phyloP scores from a whole-genome alignment of 345 rosid genomes.

The Lumnitzera littorea region DNA sequence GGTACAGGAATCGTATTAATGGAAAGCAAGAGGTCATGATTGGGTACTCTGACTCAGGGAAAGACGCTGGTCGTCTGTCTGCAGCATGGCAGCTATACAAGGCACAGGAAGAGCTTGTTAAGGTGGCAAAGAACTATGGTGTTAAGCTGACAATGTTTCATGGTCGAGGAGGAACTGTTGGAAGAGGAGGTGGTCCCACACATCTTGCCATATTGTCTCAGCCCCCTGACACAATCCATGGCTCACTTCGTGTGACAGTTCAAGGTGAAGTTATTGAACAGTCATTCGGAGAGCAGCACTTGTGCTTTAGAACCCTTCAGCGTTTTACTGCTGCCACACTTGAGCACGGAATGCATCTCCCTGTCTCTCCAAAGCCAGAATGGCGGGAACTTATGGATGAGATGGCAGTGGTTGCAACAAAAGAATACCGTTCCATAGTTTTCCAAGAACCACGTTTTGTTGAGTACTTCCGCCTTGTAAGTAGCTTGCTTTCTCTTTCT shows the following conservation, averaged over 20 bases:
- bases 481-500: constrained; percentile 12
- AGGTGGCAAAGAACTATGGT: constrained; percentile 78
- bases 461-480: constrained; percentile 90
- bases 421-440: constrained; percentile 83
- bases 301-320: constrained; percentile 91
- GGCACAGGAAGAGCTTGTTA: constrained; percentile 88
- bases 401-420: constrained; percentile 80
- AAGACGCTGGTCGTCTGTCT: constrained; percentile 92
- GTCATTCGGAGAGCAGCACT: constrained; percentile 88
- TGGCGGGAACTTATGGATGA: constrained; percentile 97
- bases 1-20: constrained; percentile 78
- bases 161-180: constrained; percentile 97
- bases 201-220: constrained; percentile 98
- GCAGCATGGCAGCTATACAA: constrained; percentile 96
- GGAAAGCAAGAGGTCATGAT: constrained; percentile 99
- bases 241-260: constrained; percentile 87
- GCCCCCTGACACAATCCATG: constrained; percentile 93
- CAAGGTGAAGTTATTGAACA: constrained; percentile 97
- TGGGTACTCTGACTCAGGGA: constrained; percentile 95
- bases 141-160: constrained; percentile 95
- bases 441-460: constrained; percentile 91
- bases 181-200: constrained; percentile 97
- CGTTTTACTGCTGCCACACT: constrained; percentile 96
- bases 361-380: constrained; percentile 90
- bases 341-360: constrained; percentile 95